A percentile compares a stretch with the other conserved stretches of the same genome.
These are phyloP conservation scores for Fraxinus platypoda DNA, from an alignment of 305 asterid genomes.

Conservation along the genomic window DNA sequence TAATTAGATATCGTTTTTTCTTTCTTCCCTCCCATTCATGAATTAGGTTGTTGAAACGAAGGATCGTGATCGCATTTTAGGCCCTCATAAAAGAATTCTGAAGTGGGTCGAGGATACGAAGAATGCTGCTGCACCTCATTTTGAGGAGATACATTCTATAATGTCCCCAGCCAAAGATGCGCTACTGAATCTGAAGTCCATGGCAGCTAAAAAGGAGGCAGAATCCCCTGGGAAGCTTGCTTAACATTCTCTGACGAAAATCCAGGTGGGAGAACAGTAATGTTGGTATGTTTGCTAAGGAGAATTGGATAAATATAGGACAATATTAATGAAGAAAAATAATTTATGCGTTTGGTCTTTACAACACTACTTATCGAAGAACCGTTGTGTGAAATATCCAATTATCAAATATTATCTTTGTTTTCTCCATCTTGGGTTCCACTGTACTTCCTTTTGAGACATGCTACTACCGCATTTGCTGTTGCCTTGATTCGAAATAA, in stretches of 20 bases:
- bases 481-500: background rate
- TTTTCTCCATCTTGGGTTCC: background rate
- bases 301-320: background rate
- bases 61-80: slow-evolving; percentile 52
- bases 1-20: background rate
- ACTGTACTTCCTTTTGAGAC: background rate
- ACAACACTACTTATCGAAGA: background rate
- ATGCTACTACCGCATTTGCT: background rate
- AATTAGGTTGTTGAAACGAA: slow-evolving; percentile 52
- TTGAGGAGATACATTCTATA: slow-evolving; percentile 52
- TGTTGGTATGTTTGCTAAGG: background rate
- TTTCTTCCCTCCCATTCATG: background rate
- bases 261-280: background rate
- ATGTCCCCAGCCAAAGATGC: slow-evolving; percentile 47
- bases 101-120: slow-evolving; percentile 62
- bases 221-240: slow-evolving; percentile 10
- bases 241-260: slow-evolving; percentile 42
- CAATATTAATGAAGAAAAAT: background rate
- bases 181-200: slow-evolving; percentile 32
- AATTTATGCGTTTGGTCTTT: background rate
- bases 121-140: slow-evolving; percentile 53
- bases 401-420: background rate
- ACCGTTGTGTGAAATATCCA: background rate
- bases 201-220: slow-evolving; percentile 4
- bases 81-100: slow-evolving; percentile 48